Base-by-base conservation (phyloP, 2,329 filamentous ascomycete genomes). In the Talaromyces sp. region DNA sequence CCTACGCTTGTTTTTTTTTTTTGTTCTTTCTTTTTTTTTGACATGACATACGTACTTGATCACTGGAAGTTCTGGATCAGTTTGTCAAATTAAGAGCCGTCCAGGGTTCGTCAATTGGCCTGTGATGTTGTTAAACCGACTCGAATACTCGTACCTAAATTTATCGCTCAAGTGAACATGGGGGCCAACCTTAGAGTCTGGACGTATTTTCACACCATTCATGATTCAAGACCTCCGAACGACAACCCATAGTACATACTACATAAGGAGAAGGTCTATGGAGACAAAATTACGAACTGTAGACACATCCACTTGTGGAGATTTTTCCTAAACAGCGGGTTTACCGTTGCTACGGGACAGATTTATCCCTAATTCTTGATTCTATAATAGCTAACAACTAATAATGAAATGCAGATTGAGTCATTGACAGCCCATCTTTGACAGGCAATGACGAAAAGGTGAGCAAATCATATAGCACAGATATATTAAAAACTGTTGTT, bases 331-430 rank as follows among this genome's bases (percentile, higher is more conserved):
- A 7, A 17, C 19, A 48, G 45, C 45, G 45, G 45, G 45, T 6
- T 31, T 58, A 55, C 57, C 57, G 51, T 58, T 39, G 57, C 51
- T 54, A 40, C 57, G 57, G 57, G 56, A 39, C 43, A 48, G 17
- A 21, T 21, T n/a, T 33, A 35, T 21, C 43, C 43, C 41, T 48
- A 17, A 19, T 15, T 48, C 28, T 48, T 35, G 28, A 19, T 19
- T 46, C 45, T 33, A 48, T 31, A 46, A 31, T 9, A 48, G 7
- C 10, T 21, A 35, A 21, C 5, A 13, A 19, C 17, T 19, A 48
- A 10, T 48, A n/a, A 13, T 25, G 10, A 21, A 48, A 33, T 19
- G 11, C 17, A 33, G 25, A 31, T n/a, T 15, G 43, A 46, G n/a
- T n/a, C n/a, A n/a, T 48, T 25, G 45, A 48, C 28, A 35, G 5